A percentile compares a stretch with the other conserved stretches of the same genome.
These are phyloP conservation scores for Globisporangium orthogonon DNA, from an alignment of 352 stramenopile genomes.

Conservation along the genomic window DNA sequence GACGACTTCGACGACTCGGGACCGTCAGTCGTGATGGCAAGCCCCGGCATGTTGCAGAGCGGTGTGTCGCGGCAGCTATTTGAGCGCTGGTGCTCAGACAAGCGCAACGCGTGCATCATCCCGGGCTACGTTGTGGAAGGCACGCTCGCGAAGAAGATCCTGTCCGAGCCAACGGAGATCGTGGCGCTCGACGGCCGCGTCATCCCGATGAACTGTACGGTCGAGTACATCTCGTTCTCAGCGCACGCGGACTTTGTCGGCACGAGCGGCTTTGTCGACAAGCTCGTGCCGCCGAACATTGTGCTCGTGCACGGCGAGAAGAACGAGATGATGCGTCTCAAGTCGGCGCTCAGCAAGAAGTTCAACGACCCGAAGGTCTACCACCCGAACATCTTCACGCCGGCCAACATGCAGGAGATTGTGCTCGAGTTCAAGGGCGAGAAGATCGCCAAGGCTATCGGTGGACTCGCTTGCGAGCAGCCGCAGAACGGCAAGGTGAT, in stretches of 20 bases:
- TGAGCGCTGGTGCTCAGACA: conserved; percentile 96
- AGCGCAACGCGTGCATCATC: conserved; percentile 98
- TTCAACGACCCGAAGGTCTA: conserved; percentile 86
- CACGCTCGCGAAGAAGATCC: conserved; percentile 96
- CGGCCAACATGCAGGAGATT: conserved; percentile 86
- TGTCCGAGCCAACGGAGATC: conserved; percentile 94
- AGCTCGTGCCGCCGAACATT: conserved; percentile 90
- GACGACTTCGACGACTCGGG: conserved; percentile 97
- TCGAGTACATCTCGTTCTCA: conserved; percentile 98
- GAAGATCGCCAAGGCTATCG: conserved; percentile 86
- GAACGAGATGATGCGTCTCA: conserved; percentile 96
- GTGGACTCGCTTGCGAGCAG: conserved; percentile 57
- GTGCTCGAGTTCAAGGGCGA: conserved; percentile 86
- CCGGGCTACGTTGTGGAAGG: conserved; percentile 98
- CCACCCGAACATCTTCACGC: conserved; percentile 74
- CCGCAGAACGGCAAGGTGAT: conserved; percentile 76
- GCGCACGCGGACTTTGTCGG: conserved; percentile 97
- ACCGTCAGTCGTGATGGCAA: conserved; percentile 98
- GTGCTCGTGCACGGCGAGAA: conserved; percentile 97
- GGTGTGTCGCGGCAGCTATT: conserved; percentile 97
- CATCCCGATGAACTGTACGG: conserved; percentile 92
- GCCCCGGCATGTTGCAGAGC: conserved; percentile 98
- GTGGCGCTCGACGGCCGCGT: conserved; percentile 91
- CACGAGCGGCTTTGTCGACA: conserved; percentile 94
- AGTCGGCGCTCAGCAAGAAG: conserved; percentile 89